These are phyloP conservation scores for Dissophora globulifera DNA, from an alignment of 192 early-diverging fungal species.

Conservation along the genomic window DNA sequence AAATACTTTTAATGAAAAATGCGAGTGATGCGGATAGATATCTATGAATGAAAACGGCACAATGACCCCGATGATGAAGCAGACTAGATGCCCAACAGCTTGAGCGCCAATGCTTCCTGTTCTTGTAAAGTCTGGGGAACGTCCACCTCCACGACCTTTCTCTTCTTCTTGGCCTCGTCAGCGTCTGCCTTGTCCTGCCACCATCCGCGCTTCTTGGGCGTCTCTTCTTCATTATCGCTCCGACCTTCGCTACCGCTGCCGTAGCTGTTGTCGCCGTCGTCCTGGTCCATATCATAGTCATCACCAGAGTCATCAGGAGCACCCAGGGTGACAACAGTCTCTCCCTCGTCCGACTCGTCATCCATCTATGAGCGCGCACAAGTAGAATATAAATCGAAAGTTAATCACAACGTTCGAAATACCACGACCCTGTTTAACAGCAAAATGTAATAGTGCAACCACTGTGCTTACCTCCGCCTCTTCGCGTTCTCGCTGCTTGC, in stretches of 20 bases:
- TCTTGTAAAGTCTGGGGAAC: constrained; percentile 68
- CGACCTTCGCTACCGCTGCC: constrained; percentile 11
- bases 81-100: constrained; percentile 57
- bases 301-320: constrained; percentile 37
- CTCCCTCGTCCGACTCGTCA: constrained; percentile 34
- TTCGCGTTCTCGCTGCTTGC: constrained; percentile 71
- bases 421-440: too few relatives aligned
- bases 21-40: neutral
- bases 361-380: constrained; percentile 7
- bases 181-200: constrained; percentile 55
- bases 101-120: constrained; percentile 69
- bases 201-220: constrained; percentile 51
- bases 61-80: too few relatives aligned
- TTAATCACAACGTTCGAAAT: too few relatives aligned
- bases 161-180: constrained; percentile 58
- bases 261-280: constrained; percentile 1
- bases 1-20: too few relatives aligned
- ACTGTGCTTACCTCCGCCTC: constrained; percentile 43
- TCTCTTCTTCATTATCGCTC: constrained; percentile 15
- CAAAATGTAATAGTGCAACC: neutral
- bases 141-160: constrained; percentile 61
- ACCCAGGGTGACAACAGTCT: constrained; percentile 39
- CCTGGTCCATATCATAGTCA: constrained; percentile 33
- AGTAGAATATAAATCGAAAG: neutral
- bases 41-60: neutral